A percentile compares a stretch with the other conserved stretches of the same genome.
Evolutionary conservation across 306 rosid genomes (phyloP).

Genomic region (Comarum palustre): DNA sequence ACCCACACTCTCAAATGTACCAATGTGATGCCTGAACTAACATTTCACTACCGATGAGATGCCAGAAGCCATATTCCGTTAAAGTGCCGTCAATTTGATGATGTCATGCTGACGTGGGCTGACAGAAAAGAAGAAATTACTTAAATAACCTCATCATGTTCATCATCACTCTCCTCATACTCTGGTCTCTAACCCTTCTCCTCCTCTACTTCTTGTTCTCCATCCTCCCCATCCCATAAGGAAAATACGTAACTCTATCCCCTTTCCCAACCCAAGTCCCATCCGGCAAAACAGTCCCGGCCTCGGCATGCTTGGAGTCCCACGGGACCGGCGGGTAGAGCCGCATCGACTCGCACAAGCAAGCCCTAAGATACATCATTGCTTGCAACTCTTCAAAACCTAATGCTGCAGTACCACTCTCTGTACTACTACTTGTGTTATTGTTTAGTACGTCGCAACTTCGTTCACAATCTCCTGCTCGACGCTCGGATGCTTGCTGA

Average conservation of each 20-base stretch:
- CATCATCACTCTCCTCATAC: too few species aligned
- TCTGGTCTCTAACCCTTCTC: too few species aligned
- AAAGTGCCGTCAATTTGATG: too few species aligned
- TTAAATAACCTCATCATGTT: too few species aligned
- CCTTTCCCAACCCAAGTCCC: constrained; percentile 61
- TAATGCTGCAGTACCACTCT: constrained; percentile 3
- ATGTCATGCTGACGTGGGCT: too few species aligned
- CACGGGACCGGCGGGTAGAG: constrained; percentile 78
- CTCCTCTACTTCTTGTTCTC: too few species aligned
- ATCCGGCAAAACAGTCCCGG: constrained; percentile 53
- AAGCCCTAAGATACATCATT: constrained; percentile 56
- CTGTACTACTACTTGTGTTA: background rate
- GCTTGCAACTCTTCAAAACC: constrained; percentile 50
- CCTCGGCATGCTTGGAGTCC: constrained; percentile 79
- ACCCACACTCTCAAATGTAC: too few species aligned
- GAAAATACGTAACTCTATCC: constrained; percentile 77
- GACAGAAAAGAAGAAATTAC: too few species aligned
- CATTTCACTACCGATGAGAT: too few species aligned
- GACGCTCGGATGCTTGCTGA: constrained; percentile 27
- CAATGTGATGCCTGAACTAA: too few species aligned
- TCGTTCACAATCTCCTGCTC: constrained; percentile 36
- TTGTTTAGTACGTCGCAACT: constrained; percentile 16
- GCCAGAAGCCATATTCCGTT: too few species aligned
- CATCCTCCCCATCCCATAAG: constrained; percentile 90
- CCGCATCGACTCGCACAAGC: constrained; percentile 74